Conservation (phyloP, 208 protist genomes). For the Naegleria lovaniensis region DNA sequence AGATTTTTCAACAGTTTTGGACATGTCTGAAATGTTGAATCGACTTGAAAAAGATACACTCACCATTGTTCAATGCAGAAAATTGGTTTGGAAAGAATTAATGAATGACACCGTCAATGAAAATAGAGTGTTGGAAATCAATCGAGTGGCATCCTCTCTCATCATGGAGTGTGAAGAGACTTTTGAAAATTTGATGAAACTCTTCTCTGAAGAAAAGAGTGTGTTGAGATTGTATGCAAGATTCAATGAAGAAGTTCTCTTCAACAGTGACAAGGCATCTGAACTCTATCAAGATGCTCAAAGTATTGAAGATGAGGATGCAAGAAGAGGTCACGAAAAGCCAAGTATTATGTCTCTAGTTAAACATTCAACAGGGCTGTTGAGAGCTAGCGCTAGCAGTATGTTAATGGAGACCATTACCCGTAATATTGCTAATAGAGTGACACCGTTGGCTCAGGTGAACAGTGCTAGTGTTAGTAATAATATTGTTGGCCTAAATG, state of each 20-base stretch:
- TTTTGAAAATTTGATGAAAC: neutral
- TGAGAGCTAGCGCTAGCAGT: neutral
- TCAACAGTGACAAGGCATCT: neutral
- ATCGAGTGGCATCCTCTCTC: neutral
- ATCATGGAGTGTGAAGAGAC: neutral
- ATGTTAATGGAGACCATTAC: neutral
- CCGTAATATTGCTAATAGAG: neutral
- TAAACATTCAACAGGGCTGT: neutral
- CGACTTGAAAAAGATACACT: neutral
- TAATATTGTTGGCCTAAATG: neutral
- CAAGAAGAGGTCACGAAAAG: neutral
- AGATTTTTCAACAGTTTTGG: neutral
- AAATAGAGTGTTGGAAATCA: neutral
- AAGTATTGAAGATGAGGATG: neutral
- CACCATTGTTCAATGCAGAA: neutral
- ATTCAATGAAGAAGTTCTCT: neutral
- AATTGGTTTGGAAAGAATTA: neutral
- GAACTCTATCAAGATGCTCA: neutral
- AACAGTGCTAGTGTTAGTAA: neutral
- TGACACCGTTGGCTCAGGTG: neutral
- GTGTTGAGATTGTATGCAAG: neutral
- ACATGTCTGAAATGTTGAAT: neutral
- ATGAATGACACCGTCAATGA: neutral
- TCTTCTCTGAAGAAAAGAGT: neutral
- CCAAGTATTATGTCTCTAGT: neutral